phyloP scores from a whole-genome alignment of 2,329 filamentous ascomycete species.

The Endocalyx cinctus region DNA sequence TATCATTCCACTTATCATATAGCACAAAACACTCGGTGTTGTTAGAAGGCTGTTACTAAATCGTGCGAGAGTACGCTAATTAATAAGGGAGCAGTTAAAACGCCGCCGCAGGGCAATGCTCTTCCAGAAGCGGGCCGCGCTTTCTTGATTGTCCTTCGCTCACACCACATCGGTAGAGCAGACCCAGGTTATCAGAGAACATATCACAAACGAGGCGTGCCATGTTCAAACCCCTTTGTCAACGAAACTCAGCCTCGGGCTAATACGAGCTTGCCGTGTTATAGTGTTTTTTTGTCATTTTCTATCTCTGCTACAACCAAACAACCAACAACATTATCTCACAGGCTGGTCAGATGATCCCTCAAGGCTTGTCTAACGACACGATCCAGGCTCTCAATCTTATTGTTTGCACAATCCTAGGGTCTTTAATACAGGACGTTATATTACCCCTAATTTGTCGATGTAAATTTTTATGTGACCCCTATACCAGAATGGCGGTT shows the following conservation, averaged over 20 bases:
- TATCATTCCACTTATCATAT: slow-evolving; percentile 1
- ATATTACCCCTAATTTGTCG: slow-evolving; percentile 44
- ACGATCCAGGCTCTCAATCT: slow-evolving; percentile 51
- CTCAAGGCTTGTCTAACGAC: slow-evolving; percentile 51
- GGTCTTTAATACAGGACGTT: too few species aligned
- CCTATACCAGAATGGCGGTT: slow-evolving; percentile 46
- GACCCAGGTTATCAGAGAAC: slow-evolving; percentile 1
- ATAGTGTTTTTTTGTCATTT: slow-evolving; percentile 7
- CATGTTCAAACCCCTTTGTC: not conserved
- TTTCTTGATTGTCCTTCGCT: not conserved
- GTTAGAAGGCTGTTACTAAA: too few species aligned
- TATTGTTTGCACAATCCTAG: slow-evolving; percentile 47
- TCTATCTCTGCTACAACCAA: slow-evolving; percentile 44
- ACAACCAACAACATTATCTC: slow-evolving; percentile 51
- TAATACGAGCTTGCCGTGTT: not conserved
- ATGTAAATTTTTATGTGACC: slow-evolving; percentile 43
- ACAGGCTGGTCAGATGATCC: slow-evolving; percentile 49
- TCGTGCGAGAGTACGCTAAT: too few species aligned
- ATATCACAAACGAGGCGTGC: not conserved
- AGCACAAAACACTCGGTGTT: slow-evolving; percentile 1
- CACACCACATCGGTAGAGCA: not conserved
- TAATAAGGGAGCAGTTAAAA: too few species aligned
- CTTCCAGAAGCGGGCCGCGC: not conserved
- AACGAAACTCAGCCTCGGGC: not conserved
- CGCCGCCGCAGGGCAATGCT: not conserved